Evolutionary conservation across 805 yeast species (phyloP), one percentile per base, ranked within the genome.

Genomic region (Lachancea sp.): DNA sequence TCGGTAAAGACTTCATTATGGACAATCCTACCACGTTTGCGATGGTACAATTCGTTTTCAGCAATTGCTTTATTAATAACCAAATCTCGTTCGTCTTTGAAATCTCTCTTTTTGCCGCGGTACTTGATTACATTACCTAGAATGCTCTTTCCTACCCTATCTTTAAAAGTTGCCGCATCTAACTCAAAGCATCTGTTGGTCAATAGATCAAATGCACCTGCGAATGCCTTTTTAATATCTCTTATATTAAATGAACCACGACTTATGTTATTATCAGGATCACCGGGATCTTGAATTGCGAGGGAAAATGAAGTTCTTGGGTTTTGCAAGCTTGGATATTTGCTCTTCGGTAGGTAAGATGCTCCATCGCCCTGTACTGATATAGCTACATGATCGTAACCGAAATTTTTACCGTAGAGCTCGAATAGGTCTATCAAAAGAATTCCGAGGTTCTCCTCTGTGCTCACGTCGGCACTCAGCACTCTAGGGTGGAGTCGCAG

Each of bases 351-450:
- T 42, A 83, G 53, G 53, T 85, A 88, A 15, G 66, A 58, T 42
- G 79, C 77, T 13, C 75, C 60, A 21, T 79, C 86, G 16, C 73
- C 64, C 2, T 55, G 54, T 33, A 83, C 77, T 8, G 83, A 77
- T 7, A 90, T 69, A 1, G 83, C 89, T 40, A 84, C 80, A 43
- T 73, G 69, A 54, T 85, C 92, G 58, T 86, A 88, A 20, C 89
- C 87, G 64, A 90, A 90, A 55, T 86, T 80, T 47, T 83, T 73
- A 8, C 98, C 98, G 55, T 88, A 90, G 6, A 88, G 69, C 60
- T 89, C 96, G 58, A 92, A 89, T 52, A 92, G 89, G 58, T 92
- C 97, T 37, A 90, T 83, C 39, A 92, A 65, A 19, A 90, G 64
- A 2, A 87, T 81, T 2, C 98, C 98, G 42, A 90, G 62, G 55